phyloP scores from a whole-genome alignment of 495 filamentous ascomycete species.

The Sporormia fimetaria region DNA sequence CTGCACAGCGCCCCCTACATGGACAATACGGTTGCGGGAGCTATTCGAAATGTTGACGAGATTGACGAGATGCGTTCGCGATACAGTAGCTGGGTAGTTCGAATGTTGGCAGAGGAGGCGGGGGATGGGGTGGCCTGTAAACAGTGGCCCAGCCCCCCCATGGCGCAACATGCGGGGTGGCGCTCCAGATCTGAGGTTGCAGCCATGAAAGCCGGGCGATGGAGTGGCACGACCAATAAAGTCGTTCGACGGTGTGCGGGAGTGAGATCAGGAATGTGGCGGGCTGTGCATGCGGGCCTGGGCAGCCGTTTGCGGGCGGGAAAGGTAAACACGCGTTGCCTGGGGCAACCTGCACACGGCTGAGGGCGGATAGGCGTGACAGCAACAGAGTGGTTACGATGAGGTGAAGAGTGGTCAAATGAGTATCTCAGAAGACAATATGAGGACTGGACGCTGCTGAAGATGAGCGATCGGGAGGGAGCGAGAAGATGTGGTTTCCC shows the following conservation, averaged over 20 bases:
- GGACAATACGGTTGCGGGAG: too few relatives aligned
- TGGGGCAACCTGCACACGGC: not conserved
- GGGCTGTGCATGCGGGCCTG: slow-evolving; percentile 1
- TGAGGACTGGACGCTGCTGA: too few relatives aligned
- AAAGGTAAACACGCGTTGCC: slow-evolving; percentile 11
- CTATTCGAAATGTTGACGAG: too few relatives aligned
- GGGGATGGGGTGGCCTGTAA: slow-evolving; percentile 17
- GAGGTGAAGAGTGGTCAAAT: too few relatives aligned
- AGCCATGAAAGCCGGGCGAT: not conserved
- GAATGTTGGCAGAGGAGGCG: not conserved
- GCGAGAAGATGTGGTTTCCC: too few relatives aligned
- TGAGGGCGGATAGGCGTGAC: too few relatives aligned
- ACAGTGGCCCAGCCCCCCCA: slow-evolving; percentile 22
- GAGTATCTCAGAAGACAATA: too few relatives aligned
- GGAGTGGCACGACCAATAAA: slow-evolving; percentile 7
- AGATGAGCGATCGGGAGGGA: too few relatives aligned
- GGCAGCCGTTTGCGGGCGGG: not conserved
- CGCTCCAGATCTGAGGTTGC: not conserved
- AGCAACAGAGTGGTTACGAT: too few relatives aligned
- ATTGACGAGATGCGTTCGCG: too few relatives aligned
- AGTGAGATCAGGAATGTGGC: slow-evolving; percentile 4
- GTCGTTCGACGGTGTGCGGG: not conserved
- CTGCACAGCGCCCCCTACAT: too few relatives aligned
- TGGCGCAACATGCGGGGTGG: slow-evolving; percentile 5
- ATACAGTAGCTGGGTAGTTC: too few relatives aligned